Base-by-base conservation (phyloP, 495 filamentous ascomycete genomes). In the Neurospora sp. region DNA sequence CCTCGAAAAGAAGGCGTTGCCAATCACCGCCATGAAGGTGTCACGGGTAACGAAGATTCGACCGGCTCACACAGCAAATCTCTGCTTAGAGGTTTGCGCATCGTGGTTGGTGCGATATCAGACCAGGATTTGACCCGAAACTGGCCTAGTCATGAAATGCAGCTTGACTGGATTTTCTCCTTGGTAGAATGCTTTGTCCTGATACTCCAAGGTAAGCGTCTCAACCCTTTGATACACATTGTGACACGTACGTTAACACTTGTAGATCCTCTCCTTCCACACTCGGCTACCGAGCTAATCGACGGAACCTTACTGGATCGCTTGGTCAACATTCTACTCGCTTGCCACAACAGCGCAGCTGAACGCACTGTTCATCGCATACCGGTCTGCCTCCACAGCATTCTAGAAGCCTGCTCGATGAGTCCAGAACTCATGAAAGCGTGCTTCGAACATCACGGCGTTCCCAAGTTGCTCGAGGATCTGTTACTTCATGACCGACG, bases 321-420 rank as follows among this genome's bases (percentile, higher is more conserved):
- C 7, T 80, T 88, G 4, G 77, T 85, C 16, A 41, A 75, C 5
- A 81, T 87, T 8, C 72, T 87, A 3, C 11, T 66, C 54, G 23
- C 12, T 37, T 66, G 23, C 27, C 54, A 66, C 54, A 31, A 66
- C 54, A 66, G 54, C 54, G 54, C 12, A 18, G 27, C 6, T 37
- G 54, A 66, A 37, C 23, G 14, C 20, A 60, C 49, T 27, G 49
- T 27, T 60, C 49, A 5, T 31, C 54, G 54, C 54, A 66, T 89
- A 5, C 79, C 83, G 66, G 77, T 86, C 49, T 87, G 86, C 38
- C 90, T 94, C 71, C 87, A 88, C 16, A 84, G 89, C 14, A 82
- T 95, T 4, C 81, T 93, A 0, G 89, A 93, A 78, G 88, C 85
- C 18, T 92, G 90, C 54, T 80, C 90, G 14, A 85, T 89, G 66